Evolutionary conservation across 139 green algal genomes (phyloP).

Genomic region (Pseudopediastrum boryanum): DNA sequence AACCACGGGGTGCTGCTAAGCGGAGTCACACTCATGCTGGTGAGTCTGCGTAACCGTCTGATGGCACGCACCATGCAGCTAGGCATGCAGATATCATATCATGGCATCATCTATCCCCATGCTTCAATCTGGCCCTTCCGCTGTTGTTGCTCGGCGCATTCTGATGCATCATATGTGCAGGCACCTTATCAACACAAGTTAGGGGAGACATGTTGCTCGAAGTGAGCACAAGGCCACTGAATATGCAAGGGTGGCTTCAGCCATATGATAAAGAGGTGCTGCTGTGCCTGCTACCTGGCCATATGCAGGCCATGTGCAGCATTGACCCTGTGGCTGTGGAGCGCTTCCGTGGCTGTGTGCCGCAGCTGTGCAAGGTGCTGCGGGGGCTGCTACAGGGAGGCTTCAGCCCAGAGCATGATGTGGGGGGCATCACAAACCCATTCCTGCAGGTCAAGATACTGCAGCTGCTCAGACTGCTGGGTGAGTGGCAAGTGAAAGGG

Average conservation of each 20-base stretch:
- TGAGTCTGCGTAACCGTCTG: too few relatives aligned
- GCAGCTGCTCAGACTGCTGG: constrained; percentile 86
- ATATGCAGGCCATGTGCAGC: constrained; percentile 1
- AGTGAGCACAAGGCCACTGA: too few relatives aligned
- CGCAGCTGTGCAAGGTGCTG: constrained; percentile 75
- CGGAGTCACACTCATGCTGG: constrained; percentile 84
- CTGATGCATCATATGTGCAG: too few relatives aligned
- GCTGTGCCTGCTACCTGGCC: constrained; percentile 22
- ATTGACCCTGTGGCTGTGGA: constrained; percentile 6
- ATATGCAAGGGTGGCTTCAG: too few relatives aligned
- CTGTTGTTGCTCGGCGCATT: too few relatives aligned
- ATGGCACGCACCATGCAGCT: too few relatives aligned
- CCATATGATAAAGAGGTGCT: constrained; percentile 65
- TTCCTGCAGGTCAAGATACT: constrained; percentile 97
- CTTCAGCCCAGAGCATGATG: constrained; percentile 88
- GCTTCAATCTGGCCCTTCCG: too few relatives aligned
- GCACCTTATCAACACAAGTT: too few relatives aligned
- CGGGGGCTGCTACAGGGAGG: constrained; percentile 68
- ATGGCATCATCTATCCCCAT: too few relatives aligned
- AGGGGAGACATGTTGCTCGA: too few relatives aligned
- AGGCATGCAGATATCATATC: too few relatives aligned
- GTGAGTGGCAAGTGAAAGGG: constrained; percentile 14
- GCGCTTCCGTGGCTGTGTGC: constrained; percentile 52
- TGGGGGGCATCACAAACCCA: constrained; percentile 93
- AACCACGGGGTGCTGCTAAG: constrained; percentile 91